Evolutionary conservation across 2,329 filamentous ascomycete species (phyloP), one percentile per base, ranked within the genome.

Genomic region (Fusarium sp.): DNA sequence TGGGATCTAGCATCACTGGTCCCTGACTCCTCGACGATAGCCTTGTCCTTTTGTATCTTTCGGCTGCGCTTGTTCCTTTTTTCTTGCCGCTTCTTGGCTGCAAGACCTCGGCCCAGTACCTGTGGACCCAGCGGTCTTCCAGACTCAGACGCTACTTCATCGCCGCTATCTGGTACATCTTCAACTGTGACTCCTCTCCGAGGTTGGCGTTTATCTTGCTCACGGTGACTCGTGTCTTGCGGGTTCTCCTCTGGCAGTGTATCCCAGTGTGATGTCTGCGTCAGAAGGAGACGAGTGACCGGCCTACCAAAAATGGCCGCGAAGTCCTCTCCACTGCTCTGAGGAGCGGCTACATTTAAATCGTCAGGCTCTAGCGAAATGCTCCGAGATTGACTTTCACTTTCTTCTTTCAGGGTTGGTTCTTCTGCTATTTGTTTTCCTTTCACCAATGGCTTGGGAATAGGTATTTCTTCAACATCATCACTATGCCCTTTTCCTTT

Each of bases 141-240:
- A 1, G 17, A 15, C 6, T 26, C 30, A 36, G 50, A 36, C 0
- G 8, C 18, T 10, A 11, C 13, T 26, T 36, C 50, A 34, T 36
- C 50, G 4, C 50, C 50, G 11, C 32, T 36, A 12, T 52, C 50
- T 20, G 50, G 32, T 8, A 36, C 32, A 9, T 52, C 50, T 26
- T 52, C 50, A 2, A 52, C n/a, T 1, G 50, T 36, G n/a, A 9
- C 50, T 26, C 9, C 24, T 11, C n/a, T 52, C 8, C 18, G 8
- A 8, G 50, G 13, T 14, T 5, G 11, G 22, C 2, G 22, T 2
- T 18, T 24, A 1, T 50, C 22, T 8, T 22, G 28, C 5, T 32
- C 28, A 0, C 3, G 28, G 3, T 15, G 6, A 15, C 7, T 8
- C 4, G n/a, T 2, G 0, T 3, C 17, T 24, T 36, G 50, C 0